phyloP scores from a whole-genome alignment of 306 rosid genomes.

The Dryas octopetala region DNA sequence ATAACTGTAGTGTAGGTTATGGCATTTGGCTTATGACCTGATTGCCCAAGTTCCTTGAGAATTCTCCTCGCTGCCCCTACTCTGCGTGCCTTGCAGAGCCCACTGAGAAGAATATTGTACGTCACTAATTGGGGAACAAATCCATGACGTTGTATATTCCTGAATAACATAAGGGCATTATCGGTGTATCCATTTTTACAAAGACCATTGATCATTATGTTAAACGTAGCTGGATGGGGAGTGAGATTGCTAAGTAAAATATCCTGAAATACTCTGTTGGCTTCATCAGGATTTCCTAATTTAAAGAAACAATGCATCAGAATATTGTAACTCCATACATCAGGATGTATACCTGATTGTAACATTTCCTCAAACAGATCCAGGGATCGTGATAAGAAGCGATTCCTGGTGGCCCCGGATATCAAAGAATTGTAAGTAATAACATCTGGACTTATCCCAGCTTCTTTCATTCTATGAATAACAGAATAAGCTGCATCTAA shows the following conservation, averaged over 20 bases:
- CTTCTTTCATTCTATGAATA: slow-evolving; percentile 66
- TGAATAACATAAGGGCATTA: slow-evolving; percentile 61
- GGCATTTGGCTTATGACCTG: slow-evolving; percentile 50
- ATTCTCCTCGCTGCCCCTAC: slow-evolving; percentile 43
- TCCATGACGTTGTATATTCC: slow-evolving; percentile 55
- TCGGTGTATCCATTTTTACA: slow-evolving; percentile 56
- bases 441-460: slow-evolving; percentile 65
- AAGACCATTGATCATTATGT: slow-evolving; percentile 68
- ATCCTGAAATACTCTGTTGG: slow-evolving; percentile 51
- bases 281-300: slow-evolving; percentile 73
- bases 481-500: slow-evolving; percentile 52
- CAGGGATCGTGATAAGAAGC: slow-evolving; percentile 35
- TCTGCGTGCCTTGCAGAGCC: slow-evolving; percentile 65
- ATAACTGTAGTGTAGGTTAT: slow-evolving; percentile 68
- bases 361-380: slow-evolving; percentile 74
- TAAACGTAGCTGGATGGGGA: slow-evolving; percentile 49
- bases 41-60: slow-evolving; percentile 55
- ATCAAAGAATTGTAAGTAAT: slow-evolving; percentile 69
- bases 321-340: slow-evolving; percentile 70
- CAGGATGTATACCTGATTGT: slow-evolving; percentile 50
- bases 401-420: slow-evolving; percentile 48
- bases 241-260: slow-evolving; percentile 32
- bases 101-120: slow-evolving; percentile 66
- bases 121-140: slow-evolving; percentile 61
- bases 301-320: slow-evolving; percentile 70